Base-by-base conservation (phyloP, 805 yeast genomes). In the Kodamaea restingae region DNA sequence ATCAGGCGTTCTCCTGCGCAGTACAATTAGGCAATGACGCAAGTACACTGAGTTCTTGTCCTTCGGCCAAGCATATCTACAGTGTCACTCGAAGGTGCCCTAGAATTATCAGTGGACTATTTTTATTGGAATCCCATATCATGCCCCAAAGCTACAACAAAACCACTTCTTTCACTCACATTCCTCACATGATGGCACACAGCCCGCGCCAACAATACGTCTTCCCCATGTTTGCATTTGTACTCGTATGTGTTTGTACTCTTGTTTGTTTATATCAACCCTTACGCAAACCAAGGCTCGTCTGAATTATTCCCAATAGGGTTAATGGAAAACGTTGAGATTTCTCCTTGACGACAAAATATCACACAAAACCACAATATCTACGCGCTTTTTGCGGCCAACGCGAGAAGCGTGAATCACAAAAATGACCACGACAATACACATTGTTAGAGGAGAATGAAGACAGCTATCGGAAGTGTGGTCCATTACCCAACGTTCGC, bases 181-280 rank as follows among this genome's bases (percentile, higher is more conserved):
- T 8, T 20, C 7, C 5, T 5, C 22, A 6, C 7, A 20, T 20
- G 22, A 6, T 20, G 5, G 22, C 5, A 20, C 22, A 20, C 22
- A 20, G 22, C 22, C 22, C 22, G 8, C 22, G 22, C 22, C 27
- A 25, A 25, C 27, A 25, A 25, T 27, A 12, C n/a, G 18, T 14
- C 31, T 27, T 12, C 31, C 31, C 31, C 31, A 27, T 12, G 8
- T 27, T 30, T 30, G 32, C 12, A 9, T 28, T 30, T 30, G 32
- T 30, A 30, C 20, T 6, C 32, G 18, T 28, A 15, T 30, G 32
- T 30, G 18, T 28, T 30, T 30, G 32, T 30, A 30, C 20, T 6
- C 32, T 30, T 30, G 32, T 30, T 27, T 27, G 31, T 27, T 27
- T 30, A 30, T n/a, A 10, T 17, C 31, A 30, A 30, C 32, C 32